These are phyloP conservation scores for Rhododendron vialii DNA, from an alignment of 148 eudicot genomes.

Conservation along the genomic window DNA sequence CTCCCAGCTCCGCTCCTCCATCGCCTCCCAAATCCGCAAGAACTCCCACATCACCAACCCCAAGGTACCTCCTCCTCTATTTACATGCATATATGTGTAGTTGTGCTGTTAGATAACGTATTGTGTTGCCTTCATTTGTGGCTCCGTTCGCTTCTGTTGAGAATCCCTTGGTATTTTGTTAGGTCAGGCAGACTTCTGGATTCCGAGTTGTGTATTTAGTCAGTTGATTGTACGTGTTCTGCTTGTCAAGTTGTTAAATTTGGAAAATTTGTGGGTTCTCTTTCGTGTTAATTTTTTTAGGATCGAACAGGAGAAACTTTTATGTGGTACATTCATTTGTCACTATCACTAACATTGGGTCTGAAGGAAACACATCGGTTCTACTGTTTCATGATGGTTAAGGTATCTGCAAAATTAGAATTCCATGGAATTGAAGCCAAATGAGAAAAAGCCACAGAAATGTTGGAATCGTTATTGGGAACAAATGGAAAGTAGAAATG, in stretches of 20 bases:
- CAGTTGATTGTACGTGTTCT: background rate
- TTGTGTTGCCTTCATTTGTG: no score
- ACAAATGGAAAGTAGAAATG: background rate
- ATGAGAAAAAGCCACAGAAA: background rate
- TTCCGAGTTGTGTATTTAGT: background rate
- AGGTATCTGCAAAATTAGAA: background rate
- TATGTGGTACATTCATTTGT: background rate
- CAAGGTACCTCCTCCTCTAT: conserved; percentile 39
- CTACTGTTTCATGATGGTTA: background rate
- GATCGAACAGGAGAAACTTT: background rate
- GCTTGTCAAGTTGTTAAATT: background rate
- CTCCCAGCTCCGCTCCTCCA: conserved; percentile 71
- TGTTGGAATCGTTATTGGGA: background rate
- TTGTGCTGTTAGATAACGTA: no score
- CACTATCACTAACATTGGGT: background rate
- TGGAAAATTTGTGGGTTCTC: background rate
- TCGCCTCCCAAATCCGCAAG: conserved; percentile 77
- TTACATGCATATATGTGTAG: background rate
- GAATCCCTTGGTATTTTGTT: background rate
- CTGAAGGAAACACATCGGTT: background rate
- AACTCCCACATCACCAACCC: conserved; percentile 60
- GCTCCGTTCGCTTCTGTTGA: background rate
- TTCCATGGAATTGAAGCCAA: background rate
- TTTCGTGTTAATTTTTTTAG: background rate
- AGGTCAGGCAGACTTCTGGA: background rate